Evolutionary conservation across 768 basidiomycete species (phyloP).

Genomic region (Lactifluus subvellereus): DNA sequence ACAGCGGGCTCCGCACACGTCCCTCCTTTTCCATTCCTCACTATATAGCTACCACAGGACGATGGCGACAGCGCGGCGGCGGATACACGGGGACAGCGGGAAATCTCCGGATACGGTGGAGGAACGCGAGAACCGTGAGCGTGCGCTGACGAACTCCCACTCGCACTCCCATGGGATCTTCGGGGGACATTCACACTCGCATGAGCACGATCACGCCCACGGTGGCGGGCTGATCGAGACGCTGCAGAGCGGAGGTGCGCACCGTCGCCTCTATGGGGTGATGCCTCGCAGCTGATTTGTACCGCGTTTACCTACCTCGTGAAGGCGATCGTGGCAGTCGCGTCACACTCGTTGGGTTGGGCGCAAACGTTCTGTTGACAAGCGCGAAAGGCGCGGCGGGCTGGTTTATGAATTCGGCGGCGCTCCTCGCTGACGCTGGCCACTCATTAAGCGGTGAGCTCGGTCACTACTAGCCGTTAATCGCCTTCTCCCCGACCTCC

Average conservation of each 20-base stretch:
- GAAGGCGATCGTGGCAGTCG: slow-evolving; percentile 74
- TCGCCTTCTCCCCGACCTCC: not conserved
- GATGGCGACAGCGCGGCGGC: slow-evolving; percentile 2
- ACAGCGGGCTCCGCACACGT: not conserved
- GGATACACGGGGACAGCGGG: slow-evolving; percentile 10
- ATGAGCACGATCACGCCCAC: slow-evolving; percentile 14
- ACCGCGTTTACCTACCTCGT: not conserved
- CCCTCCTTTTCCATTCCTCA: not conserved
- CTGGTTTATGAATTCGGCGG: slow-evolving; percentile 84
- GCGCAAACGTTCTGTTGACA: slow-evolving; percentile 78
- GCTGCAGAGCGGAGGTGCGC: slow-evolving; percentile 21
- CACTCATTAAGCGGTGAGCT: slow-evolving; percentile 80
- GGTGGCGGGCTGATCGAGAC: slow-evolving; percentile 20
- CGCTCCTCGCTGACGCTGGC: slow-evolving; percentile 88
- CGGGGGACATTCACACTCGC: slow-evolving; percentile 22
- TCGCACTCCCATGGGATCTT: slow-evolving; percentile 22
- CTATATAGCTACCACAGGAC: not conserved
- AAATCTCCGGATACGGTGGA: not conserved
- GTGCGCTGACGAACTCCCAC: slow-evolving; percentile 1
- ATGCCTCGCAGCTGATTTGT: not conserved
- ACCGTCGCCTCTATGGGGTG: not conserved
- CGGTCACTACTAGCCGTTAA: not conserved
- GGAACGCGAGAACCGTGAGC: not conserved
- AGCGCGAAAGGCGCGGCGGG: slow-evolving; percentile 82
- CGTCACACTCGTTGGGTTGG: slow-evolving; percentile 81